Conservation (phyloP, 805 yeast species). For the Candida xyloterini region DNA sequence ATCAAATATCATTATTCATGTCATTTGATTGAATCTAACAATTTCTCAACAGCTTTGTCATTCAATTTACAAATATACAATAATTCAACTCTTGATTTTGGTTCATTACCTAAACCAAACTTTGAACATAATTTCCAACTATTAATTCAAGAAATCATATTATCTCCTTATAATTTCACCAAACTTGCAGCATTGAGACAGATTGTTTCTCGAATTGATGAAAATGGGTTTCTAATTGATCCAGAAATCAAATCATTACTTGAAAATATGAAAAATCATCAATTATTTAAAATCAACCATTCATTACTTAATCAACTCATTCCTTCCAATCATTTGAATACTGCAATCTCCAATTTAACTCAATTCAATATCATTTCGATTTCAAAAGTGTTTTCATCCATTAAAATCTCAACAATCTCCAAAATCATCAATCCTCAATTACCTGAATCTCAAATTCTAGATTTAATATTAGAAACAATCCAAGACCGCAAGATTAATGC, state of each 20-base stretch:
- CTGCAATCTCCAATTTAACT: constrained; percentile 12
- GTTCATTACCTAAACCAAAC: not conserved
- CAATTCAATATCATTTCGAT: constrained; percentile 24
- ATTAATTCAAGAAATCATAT: constrained; percentile 5
- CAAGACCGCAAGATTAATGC: constrained; percentile 24
- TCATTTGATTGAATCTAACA: not conserved
- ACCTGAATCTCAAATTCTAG: constrained; percentile 12
- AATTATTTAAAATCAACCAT: constrained; percentile 1
- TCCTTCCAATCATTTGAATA: constrained; percentile 1
- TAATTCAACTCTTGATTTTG: constrained; percentile 1
- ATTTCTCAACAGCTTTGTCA: not conserved
- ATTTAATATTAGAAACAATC: constrained; percentile 19
- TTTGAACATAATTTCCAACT: constrained; percentile 1
- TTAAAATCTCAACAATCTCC: constrained; percentile 16
- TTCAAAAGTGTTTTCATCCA: constrained; percentile 21
- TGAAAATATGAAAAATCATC: not conserved
- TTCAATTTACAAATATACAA: not conserved
- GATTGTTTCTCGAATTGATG: not conserved
- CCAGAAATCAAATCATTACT: not conserved
- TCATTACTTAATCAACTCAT: not conserved
- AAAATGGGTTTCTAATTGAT: not conserved
- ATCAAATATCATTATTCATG: constrained; percentile 2
- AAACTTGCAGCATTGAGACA: constrained; percentile 10
- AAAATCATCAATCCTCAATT: constrained; percentile 11
- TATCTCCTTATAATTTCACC: constrained; percentile 16